phyloP scores from a whole-genome alignment of 1,284 basidiomycete species.

The Fomes fomentarius region DNA sequence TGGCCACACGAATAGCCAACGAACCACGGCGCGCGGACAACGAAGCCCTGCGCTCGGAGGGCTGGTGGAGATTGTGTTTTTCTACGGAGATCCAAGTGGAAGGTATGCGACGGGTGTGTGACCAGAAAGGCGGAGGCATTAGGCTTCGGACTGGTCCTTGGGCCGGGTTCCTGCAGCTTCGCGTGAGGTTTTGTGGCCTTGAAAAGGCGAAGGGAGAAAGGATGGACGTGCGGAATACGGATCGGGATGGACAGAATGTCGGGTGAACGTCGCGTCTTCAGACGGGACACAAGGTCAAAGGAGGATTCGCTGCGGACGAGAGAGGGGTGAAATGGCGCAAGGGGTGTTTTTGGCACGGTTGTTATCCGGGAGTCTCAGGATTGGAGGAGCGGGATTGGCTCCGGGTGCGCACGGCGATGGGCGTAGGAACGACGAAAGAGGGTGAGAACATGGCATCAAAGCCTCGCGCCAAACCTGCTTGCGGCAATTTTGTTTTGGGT shows the following conservation, averaged over 20 bases:
- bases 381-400: conserved; percentile 7
- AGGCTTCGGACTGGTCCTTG: conserved; percentile 6
- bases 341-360: neutral
- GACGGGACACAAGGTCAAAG: conserved; percentile 10
- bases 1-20: neutral
- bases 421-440: conserved; percentile 9
- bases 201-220: conserved; percentile 15
- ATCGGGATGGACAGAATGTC: conserved; percentile 16
- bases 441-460: conserved; percentile 23
- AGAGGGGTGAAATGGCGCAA: neutral
- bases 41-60: neutral
- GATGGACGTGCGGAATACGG: conserved; percentile 2
- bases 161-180: conserved; percentile 14
- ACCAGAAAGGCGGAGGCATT: conserved; percentile 18
- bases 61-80: neutral
- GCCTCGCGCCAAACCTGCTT: conserved; percentile 13
- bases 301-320: neutral
- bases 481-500: conserved; percentile 12
- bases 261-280: conserved; percentile 22
- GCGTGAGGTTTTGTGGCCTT: conserved; percentile 16
- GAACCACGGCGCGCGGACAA: neutral
- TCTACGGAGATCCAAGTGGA: conserved; percentile 10
- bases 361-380: conserved; percentile 2
- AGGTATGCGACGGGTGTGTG: conserved; percentile 3
- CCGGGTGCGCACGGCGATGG: conserved; percentile 6